A percentile compares a stretch with the other conserved stretches of the same genome.
These are phyloP conservation scores for Reutealis trisperma DNA, from an alignment of 345 rosid species.

Conservation along the genomic window DNA sequence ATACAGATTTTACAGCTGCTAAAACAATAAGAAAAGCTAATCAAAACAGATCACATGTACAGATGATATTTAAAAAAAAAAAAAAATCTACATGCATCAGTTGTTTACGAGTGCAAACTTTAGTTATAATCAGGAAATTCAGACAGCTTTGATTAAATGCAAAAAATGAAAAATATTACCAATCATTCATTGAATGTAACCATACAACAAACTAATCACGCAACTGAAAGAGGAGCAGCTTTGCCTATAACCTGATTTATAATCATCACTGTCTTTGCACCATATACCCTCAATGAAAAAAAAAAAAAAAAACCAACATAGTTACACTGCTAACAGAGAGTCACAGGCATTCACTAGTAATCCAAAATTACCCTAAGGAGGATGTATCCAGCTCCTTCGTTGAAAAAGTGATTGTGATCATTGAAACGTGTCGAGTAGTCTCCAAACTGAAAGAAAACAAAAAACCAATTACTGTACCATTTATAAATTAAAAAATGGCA, in stretches of 20 bases:
- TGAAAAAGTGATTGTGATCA: conserved; percentile 36
- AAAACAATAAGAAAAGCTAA: no score
- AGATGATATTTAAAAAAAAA: no score
- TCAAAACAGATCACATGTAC: no score
- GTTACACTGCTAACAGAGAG: background rate
- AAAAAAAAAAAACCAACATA: background rate
- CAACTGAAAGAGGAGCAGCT: background rate
- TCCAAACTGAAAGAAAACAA: conserved; percentile 31
- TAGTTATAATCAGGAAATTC: no score
- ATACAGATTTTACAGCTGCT: no score
- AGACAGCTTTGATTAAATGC: no score
- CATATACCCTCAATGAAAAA: background rate
- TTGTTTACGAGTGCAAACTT: no score
- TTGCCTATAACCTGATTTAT: no score
- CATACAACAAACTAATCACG: background rate
- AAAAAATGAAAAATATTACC: no score
- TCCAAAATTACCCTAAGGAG: conserved; percentile 30
- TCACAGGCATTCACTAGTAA: background rate
- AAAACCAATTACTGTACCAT: background rate
- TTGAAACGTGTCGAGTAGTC: conserved; percentile 41
- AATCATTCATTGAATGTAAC: no score
- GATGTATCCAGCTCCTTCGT: conserved; percentile 31
- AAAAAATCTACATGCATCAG: no score
- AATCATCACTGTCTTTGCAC: background rate
- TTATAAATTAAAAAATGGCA: background rate